Evolutionary conservation across 768 basidiomycete genomes (phyloP).

Genomic region (Boletus speciosus): DNA sequence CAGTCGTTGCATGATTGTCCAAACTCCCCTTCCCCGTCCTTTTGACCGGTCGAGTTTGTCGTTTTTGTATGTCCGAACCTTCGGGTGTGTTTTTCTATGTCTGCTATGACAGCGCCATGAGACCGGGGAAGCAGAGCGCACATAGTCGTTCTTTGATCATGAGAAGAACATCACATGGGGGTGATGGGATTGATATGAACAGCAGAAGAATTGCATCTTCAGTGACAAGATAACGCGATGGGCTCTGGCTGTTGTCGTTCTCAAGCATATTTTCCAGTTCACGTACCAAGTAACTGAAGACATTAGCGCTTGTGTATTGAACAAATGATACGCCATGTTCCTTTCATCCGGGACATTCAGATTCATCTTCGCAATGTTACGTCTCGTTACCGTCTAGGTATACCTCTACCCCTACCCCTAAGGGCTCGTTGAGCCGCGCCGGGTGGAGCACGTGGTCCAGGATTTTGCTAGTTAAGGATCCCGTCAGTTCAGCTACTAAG

Average conservation of each 20-base stretch:
- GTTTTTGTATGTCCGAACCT: background rate
- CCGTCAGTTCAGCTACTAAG: slow-evolving; percentile 16
- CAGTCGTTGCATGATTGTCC: background rate
- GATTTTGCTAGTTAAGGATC: slow-evolving; percentile 48
- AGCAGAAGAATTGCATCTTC: background rate
- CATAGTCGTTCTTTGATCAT: background rate
- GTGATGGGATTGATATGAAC: background rate
- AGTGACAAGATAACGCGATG: background rate
- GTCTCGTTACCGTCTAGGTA: slow-evolving; percentile 56
- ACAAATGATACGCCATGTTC: slow-evolving; percentile 21
- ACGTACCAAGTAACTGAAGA: background rate
- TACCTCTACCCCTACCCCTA: slow-evolving; percentile 83
- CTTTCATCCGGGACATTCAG: slow-evolving; percentile 1
- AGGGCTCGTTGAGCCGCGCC: slow-evolving; percentile 85
- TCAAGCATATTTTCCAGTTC: background rate
- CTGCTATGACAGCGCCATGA: too few species aligned
- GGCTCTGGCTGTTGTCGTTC: background rate
- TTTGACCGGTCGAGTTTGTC: background rate
- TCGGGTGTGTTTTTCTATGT: background rate
- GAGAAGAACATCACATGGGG: background rate
- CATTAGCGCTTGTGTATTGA: slow-evolving; percentile 14
- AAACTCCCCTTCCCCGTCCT: background rate
- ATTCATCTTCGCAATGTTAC: slow-evolving; percentile 13
- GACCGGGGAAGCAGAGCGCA: background rate
- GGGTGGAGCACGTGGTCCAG: slow-evolving; percentile 90